Base-by-base conservation (phyloP, 345 rosid species). In the Carallia pectinifolia region DNA sequence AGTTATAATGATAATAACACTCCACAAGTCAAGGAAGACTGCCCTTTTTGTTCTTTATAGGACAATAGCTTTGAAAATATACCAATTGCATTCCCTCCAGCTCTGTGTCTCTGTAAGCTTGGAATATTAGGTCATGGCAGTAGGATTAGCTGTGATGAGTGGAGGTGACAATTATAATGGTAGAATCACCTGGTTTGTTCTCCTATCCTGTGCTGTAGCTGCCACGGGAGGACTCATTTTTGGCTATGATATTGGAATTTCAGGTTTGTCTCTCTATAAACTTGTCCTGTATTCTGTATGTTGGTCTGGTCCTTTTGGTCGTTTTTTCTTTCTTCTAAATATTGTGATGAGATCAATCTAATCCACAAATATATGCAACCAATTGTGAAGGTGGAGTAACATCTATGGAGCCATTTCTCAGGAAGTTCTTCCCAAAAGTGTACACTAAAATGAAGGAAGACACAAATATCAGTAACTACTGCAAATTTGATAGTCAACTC, bases 151-250 rank as follows among this genome's bases (percentile, higher is more conserved):
- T 4, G 62, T 69, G 17, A 9, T 64, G 1, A 67, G 68, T n/a
- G 84, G 44, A 64, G 65, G 30, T 2, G 80, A 52, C 30, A 47
- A 75, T 16, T 74, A 89, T 70, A 74, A 77, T 37, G 94, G 91
- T 31, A 83, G 75, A 80, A 74, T 87, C 31, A 92, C 94, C 19
- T 52, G 33, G 38, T 88, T 88, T 66, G 91, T 87, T 36, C 70
- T 87, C 17, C 79, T 88, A 3, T 88, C 96, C 13, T 88, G 95
- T 70, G 73, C 85, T 73, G 76, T 86, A 83, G 98, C 96, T 30
- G 91, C 89, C 79, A 90, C 81, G 84, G 98, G 98, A 71, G 98
- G 98, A 23, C 83, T 88, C 44, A 81, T 90, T 72, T 92, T 90
- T 66, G 98, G 98, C 80, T 92, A 90, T 68, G 98, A 92, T 79